Evolutionary conservation across 768 basidiomycete species (phyloP).

Genomic region (Hericium alpestre): DNA sequence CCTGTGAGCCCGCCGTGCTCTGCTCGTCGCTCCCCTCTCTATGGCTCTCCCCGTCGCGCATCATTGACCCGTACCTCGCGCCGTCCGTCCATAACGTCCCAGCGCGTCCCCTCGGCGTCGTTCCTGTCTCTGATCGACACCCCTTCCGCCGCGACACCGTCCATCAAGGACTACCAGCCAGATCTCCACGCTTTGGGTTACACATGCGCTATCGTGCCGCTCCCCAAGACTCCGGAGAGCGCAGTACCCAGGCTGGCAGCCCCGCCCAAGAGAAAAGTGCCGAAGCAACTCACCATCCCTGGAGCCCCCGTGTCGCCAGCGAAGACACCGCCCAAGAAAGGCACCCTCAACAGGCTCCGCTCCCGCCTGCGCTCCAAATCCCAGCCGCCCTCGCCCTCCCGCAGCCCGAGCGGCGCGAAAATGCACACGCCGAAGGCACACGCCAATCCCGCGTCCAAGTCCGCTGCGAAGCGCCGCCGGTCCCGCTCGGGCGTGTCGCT

Average conservation of each 20-base stretch:
- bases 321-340: conserved; percentile 9
- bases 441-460: conserved; percentile 6
- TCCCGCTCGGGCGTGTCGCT: neutral
- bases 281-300: conserved; percentile 26
- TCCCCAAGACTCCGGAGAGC: conserved; percentile 2
- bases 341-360: conserved; percentile 34
- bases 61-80: conserved; percentile 17
- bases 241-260: neutral
- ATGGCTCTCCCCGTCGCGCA: conserved; percentile 23
- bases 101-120: conserved; percentile 31
- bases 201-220: conserved; percentile 49
- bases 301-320: conserved; percentile 31
- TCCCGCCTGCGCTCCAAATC: conserved; percentile 28
- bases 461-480: conserved; percentile 11
- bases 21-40: conserved; percentile 9
- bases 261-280: neutral
- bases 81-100: conserved; percentile 28
- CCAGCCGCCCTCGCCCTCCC: conserved; percentile 15
- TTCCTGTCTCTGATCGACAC: conserved; percentile 35
- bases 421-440: conserved; percentile 12
- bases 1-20: conserved; percentile 24
- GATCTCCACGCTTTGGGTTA: conserved; percentile 57
- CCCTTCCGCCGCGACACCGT: conserved; percentile 34
- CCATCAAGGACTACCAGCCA: conserved; percentile 34
- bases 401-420: conserved; percentile 8